Conservation (phyloP, 192 early-diverging fungal genomes). For the Coemansia nantahalensis region DNA sequence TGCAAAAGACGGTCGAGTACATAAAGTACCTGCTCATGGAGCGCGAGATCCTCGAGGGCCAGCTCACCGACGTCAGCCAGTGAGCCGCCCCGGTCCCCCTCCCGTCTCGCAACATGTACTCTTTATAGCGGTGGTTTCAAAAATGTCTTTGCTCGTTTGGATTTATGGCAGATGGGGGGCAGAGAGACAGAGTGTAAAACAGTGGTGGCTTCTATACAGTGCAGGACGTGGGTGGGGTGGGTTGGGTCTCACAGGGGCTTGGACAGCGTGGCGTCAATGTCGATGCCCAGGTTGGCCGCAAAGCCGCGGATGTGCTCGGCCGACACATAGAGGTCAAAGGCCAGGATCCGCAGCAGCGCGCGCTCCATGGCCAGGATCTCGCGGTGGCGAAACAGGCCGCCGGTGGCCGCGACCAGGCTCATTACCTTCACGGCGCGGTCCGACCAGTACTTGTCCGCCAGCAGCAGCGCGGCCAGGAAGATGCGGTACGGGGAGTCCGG, state of each 20-base stretch:
- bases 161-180: no score
- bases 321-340: slow-evolving; percentile 46
- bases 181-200: no score
- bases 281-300: slow-evolving; percentile 32
- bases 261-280: slow-evolving; percentile 17
- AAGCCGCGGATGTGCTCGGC: slow-evolving; percentile 34
- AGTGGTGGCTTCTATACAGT: slow-evolving; percentile 2
- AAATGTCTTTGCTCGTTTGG: no score
- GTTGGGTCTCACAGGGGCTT: no score
- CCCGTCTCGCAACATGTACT: background rate
- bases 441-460: slow-evolving; percentile 66
- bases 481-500: slow-evolving; percentile 71
- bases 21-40: slow-evolving; percentile 66
- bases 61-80: slow-evolving; percentile 21
- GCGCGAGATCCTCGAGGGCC: slow-evolving; percentile 48
- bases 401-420: slow-evolving; percentile 28
- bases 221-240: no score
- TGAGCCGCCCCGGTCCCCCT: no score
- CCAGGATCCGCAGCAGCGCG: slow-evolving; percentile 41
- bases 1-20: slow-evolving; percentile 82
- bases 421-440: slow-evolving; percentile 50
- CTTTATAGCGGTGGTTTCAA: no score
- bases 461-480: slow-evolving; percentile 66
- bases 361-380: slow-evolving; percentile 51
- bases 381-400: slow-evolving; percentile 27